phyloP scores from a whole-genome alignment of 2,329 filamentous ascomycete species.

The Myotisia sp. region DNA sequence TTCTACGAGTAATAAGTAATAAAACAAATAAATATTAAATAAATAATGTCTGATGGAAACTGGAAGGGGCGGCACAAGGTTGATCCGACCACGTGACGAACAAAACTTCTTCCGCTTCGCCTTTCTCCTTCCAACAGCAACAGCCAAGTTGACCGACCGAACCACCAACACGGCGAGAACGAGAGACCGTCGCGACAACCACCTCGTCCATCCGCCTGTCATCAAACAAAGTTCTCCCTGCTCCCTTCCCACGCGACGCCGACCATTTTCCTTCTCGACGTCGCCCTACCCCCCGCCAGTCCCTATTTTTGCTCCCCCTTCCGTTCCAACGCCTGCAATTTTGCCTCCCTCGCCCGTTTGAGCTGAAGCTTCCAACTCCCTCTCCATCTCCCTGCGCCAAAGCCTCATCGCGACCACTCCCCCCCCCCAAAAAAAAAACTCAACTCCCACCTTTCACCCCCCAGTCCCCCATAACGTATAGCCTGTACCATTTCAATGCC shows the following conservation, averaged over 20 bases:
- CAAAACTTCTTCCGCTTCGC: conserved; percentile 1
- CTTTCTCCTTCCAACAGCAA: conserved; percentile 2
- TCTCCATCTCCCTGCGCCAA: not conserved
- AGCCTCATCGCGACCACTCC: conserved; percentile 1
- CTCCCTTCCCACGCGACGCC: conserved; percentile 20
- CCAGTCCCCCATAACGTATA: not conserved
- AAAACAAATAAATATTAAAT: too few relatives aligned
- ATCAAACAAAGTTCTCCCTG: conserved; percentile 22
- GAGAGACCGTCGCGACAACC: conserved; percentile 19
- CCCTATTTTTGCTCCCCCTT: conserved; percentile 11
- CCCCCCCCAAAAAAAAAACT: too few relatives aligned
- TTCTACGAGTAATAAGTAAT: too few relatives aligned
- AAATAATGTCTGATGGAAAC: too few relatives aligned
- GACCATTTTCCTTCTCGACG: conserved; percentile 13
- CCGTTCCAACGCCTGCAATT: conserved; percentile 11
- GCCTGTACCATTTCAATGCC: not conserved
- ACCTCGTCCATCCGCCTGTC: conserved; percentile 27
- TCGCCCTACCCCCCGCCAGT: conserved; percentile 14
- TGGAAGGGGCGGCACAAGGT: too few relatives aligned
- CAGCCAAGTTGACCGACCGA: conserved; percentile 8
- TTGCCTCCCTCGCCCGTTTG: conserved; percentile 12
- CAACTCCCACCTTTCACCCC: conserved; percentile 1
- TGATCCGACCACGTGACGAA: not conserved
- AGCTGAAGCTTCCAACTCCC: not conserved
- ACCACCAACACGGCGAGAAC: conserved; percentile 6